Conservation (phyloP, 306 rosid genomes). For the Medicago arabica region DNA sequence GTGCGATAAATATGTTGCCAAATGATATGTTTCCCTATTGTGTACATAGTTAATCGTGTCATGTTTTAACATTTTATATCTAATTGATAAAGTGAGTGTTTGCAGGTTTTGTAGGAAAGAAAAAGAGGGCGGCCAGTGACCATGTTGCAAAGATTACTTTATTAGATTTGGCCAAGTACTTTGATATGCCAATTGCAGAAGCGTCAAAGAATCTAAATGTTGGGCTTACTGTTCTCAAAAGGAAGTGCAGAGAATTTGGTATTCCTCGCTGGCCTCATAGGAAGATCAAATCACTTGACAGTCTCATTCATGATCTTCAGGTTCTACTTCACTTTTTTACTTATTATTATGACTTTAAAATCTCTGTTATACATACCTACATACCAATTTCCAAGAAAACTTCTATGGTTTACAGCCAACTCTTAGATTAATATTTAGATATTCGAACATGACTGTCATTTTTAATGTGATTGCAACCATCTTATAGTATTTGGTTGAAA, state of each 20-base stretch:
- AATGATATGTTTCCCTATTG: conserved; percentile 24
- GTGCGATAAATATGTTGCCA: conserved; percentile 6
- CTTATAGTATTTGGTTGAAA: background rate
- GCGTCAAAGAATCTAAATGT: conserved; percentile 80
- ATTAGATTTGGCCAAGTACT: conserved; percentile 80
- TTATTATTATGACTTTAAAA: conserved; percentile 29
- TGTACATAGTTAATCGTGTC: conserved; percentile 23
- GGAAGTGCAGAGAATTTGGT: conserved; percentile 90
- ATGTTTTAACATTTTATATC: conserved; percentile 42
- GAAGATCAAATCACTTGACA: conserved; percentile 87
- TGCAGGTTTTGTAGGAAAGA: conserved; percentile 66
- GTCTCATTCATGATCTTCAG: conserved; percentile 91
- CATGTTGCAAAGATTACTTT: conserved; percentile 66
- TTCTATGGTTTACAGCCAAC: conserved; percentile 5
- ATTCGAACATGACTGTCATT: conserved; percentile 12
- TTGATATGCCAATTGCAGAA: conserved; percentile 81
- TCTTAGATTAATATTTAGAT: conserved; percentile 25
- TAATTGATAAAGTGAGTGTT: conserved; percentile 47
- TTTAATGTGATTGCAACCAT: conserved; percentile 11
- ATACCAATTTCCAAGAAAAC: background rate
- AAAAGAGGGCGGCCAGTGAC: conserved; percentile 74
- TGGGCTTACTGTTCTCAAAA: conserved; percentile 89
- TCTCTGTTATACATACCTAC: background rate
- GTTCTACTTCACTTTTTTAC: conserved; percentile 45
- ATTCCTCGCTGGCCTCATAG: conserved; percentile 97